Percentiles rank a stretch among this genome's conserved stretches.
Conservation (phyloP, 139 green algal species). For the Trebouxia sp. region DNA sequence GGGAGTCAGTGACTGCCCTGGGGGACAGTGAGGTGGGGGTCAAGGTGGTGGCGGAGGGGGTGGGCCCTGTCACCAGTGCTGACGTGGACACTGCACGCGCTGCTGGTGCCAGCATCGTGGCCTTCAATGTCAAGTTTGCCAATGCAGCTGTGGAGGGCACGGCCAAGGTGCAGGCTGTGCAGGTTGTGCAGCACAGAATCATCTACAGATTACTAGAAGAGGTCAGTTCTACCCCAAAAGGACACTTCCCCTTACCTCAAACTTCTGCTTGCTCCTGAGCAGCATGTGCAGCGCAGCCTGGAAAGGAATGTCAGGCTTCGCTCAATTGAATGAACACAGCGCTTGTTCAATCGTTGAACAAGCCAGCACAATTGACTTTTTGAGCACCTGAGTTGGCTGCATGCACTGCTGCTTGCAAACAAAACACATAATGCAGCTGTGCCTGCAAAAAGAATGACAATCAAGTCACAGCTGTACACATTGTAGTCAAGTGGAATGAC, state of each 20-base stretch:
- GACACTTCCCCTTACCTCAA: too few species aligned
- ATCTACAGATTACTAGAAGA: conserved; percentile 87
- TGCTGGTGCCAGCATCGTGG: conserved; percentile 66
- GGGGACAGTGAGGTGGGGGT: conserved; percentile 41
- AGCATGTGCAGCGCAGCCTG: neutral
- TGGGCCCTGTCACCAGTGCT: conserved; percentile 69
- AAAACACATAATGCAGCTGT: too few species aligned
- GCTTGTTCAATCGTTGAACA: too few species aligned
- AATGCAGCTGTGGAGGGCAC: conserved; percentile 44
- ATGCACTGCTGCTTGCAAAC: too few species aligned
- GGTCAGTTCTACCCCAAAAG: conserved; percentile 11
- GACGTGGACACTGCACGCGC: conserved; percentile 77
- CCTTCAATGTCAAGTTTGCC: conserved; percentile 70
- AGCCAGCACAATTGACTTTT: too few species aligned
- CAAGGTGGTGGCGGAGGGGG: conserved; percentile 63
- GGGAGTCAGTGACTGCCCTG: conserved; percentile 49
- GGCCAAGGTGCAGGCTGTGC: conserved; percentile 51
- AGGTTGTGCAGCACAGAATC: conserved; percentile 62
- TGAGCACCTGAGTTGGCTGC: too few species aligned
- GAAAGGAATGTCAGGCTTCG: too few species aligned
- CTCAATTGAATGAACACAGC: too few species aligned
- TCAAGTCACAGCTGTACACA: too few species aligned
- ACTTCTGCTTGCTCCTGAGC: neutral
- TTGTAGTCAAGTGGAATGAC: neutral
- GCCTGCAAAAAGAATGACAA: too few species aligned